phyloP scores from a whole-genome alignment of 768 basidiomycete genomes.

The Mycena rosella region DNA sequence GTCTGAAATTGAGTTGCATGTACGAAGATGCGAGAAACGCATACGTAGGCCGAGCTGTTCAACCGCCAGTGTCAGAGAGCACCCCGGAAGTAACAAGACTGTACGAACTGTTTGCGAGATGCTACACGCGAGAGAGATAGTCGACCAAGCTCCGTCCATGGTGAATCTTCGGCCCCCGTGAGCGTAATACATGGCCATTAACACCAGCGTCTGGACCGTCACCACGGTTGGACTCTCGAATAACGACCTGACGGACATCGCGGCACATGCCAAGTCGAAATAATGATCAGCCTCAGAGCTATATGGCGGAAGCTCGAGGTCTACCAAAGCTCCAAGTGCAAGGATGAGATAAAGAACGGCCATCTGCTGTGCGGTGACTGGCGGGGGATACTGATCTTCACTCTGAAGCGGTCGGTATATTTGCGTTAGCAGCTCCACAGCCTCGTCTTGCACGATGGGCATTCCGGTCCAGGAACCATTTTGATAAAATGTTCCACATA shows the following conservation, averaged over 20 bases:
- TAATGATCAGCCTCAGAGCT: constrained; percentile 58
- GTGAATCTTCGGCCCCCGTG: constrained; percentile 48
- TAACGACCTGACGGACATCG: constrained; percentile 53
- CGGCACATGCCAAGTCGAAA: constrained; percentile 57
- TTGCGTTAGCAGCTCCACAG: constrained; percentile 49
- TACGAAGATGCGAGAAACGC: neutral
- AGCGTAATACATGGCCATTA: constrained; percentile 54
- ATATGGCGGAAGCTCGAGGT: constrained; percentile 45
- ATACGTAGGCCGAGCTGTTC: constrained; percentile 33
- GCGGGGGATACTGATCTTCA: neutral
- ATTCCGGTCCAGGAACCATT: constrained; percentile 58
- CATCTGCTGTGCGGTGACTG: constrained; percentile 33
- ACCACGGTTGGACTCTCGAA: constrained; percentile 54
- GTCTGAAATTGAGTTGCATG: neutral
- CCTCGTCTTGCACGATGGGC: constrained; percentile 60
- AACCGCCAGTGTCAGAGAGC: neutral
- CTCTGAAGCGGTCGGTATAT: constrained; percentile 21
- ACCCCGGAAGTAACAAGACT: neutral
- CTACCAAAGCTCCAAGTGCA: constrained; percentile 39
- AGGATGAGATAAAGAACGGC: constrained; percentile 39
- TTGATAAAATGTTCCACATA: constrained; percentile 59
- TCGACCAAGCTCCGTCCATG: constrained; percentile 51
- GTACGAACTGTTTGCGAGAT: constrained; percentile 50
- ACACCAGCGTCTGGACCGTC: constrained; percentile 54
- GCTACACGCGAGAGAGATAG: constrained; percentile 48